These are phyloP conservation scores for Umbelopsis sp. DNA, from an alignment of 371 early-diverging fungal genomes.

Conservation along the genomic window DNA sequence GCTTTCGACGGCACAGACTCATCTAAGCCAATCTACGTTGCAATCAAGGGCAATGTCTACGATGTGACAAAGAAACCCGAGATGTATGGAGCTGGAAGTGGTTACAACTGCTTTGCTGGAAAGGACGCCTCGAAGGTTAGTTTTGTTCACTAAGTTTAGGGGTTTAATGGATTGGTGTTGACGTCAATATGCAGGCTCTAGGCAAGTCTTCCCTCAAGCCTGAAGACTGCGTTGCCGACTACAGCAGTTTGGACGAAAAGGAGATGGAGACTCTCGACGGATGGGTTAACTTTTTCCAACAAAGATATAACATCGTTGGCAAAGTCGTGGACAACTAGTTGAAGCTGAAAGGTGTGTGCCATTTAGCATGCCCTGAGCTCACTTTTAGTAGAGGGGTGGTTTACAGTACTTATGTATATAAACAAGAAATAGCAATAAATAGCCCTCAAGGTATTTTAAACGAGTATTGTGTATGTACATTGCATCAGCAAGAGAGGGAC, in stretches of 20 bases:
- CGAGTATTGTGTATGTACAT: slow-evolving; percentile 7
- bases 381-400: not conserved
- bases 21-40: slow-evolving; percentile 76
- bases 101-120: slow-evolving; percentile 80
- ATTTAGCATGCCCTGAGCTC: not conserved
- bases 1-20: slow-evolving; percentile 74
- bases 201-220: slow-evolving; percentile 77
- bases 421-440: not conserved
- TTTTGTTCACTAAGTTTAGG: not conserved
- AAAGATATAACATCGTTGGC: slow-evolving; percentile 79
- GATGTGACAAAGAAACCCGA: slow-evolving; percentile 74
- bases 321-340: slow-evolving; percentile 51
- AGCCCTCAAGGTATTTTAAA: not conserved
- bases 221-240: slow-evolving; percentile 76
- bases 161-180: not conserved
- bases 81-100: slow-evolving; percentile 70
- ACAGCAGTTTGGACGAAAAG: slow-evolving; percentile 64
- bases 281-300: slow-evolving; percentile 76
- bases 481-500: not conserved
- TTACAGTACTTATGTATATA: slow-evolving; percentile 15
- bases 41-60: slow-evolving; percentile 82
- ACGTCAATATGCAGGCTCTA: slow-evolving; percentile 58
- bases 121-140: slow-evolving; percentile 77
- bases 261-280: slow-evolving; percentile 75
- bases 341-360: not conserved